Evolutionary conservation across 768 basidiomycete species (phyloP).

Genomic region (Sutorius australiensis): DNA sequence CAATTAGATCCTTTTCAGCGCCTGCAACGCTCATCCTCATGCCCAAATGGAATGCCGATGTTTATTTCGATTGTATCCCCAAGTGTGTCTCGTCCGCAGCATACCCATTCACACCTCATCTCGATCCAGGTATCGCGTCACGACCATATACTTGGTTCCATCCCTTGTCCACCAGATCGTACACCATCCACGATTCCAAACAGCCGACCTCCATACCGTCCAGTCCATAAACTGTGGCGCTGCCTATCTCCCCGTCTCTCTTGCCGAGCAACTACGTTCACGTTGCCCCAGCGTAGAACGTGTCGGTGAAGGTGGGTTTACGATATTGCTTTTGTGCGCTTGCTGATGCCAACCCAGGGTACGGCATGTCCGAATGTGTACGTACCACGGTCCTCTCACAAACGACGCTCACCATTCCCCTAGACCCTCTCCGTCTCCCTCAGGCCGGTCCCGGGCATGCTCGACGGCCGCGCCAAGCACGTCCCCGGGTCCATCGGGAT

Average conservation of each 20-base stretch:
- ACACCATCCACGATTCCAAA: constrained; percentile 43
- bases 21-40: constrained; percentile 52
- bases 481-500: constrained; percentile 51
- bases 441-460: constrained; percentile 42
- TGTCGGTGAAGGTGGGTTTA: constrained; percentile 44
- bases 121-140: constrained; percentile 49
- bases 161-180: constrained; percentile 65
- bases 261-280: constrained; percentile 40
- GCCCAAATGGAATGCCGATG: constrained; percentile 56
- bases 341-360: constrained; percentile 41
- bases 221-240: constrained; percentile 48
- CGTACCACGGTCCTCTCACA: constrained; percentile 18
- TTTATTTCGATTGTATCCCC: constrained; percentile 49
- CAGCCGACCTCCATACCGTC: constrained; percentile 53
- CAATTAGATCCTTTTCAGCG: constrained; percentile 44
- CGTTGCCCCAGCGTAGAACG: constrained; percentile 34
- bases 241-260: constrained; percentile 60
- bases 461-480: constrained; percentile 40
- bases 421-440: constrained; percentile 55
- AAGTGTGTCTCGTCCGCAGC: constrained; percentile 41
- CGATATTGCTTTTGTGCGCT: background rate
- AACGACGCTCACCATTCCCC: background rate
- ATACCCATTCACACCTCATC: background rate
- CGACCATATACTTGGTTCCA: constrained; percentile 51
- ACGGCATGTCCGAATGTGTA: constrained; percentile 70